These are phyloP conservation scores for Aspergillus vadensis DNA, from an alignment of 2,329 filamentous ascomycete genomes.

Conservation along the genomic window DNA sequence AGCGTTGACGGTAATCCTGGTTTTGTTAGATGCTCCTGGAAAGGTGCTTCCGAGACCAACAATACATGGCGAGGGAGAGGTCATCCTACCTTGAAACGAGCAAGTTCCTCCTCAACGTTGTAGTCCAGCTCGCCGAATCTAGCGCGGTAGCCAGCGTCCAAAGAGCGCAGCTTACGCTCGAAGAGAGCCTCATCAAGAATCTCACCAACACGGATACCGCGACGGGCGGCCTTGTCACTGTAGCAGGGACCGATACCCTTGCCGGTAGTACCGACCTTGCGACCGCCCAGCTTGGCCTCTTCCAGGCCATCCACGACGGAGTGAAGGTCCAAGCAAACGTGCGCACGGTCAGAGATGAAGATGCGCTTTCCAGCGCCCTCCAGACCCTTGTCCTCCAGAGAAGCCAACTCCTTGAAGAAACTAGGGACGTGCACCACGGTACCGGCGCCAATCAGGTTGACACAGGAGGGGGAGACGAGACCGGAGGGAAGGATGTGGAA, in stretches of 20 bases:
- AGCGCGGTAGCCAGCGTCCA: slow-evolving; percentile 57
- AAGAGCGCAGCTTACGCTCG: slow-evolving; percentile 55
- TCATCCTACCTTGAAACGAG: slow-evolving; percentile 53
- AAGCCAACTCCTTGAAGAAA: slow-evolving; percentile 51
- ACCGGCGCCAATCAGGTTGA: slow-evolving; percentile 52
- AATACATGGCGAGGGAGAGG: neutral
- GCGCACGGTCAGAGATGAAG: slow-evolving; percentile 50
- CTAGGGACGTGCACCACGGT: slow-evolving; percentile 51
- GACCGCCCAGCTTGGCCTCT: slow-evolving; percentile 47
- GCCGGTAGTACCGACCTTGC: slow-evolving; percentile 53
- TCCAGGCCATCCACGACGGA: slow-evolving; percentile 50
- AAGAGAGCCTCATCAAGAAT: slow-evolving; percentile 59
- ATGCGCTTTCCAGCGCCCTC: slow-evolving; percentile 44
- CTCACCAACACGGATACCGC: slow-evolving; percentile 61
- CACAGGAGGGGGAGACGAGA: slow-evolving; percentile 47
- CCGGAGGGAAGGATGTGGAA: slow-evolving; percentile 53
- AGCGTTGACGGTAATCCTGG: slow-evolving; percentile 42
- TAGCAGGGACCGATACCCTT: slow-evolving; percentile 61
- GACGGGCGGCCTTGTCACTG: slow-evolving; percentile 63
- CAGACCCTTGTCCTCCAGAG: slow-evolving; percentile 48
- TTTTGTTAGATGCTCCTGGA: slow-evolving; percentile 4
- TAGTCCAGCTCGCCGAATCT: slow-evolving; percentile 63
- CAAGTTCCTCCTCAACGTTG: slow-evolving; percentile 62
- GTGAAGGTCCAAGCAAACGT: slow-evolving; percentile 50
- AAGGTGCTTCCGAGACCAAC: neutral